Evolutionary conservation across 2,329 filamentous ascomycete species (phyloP), one percentile per base, ranked within the genome.

Genomic region (Bipolaris bicolor): DNA sequence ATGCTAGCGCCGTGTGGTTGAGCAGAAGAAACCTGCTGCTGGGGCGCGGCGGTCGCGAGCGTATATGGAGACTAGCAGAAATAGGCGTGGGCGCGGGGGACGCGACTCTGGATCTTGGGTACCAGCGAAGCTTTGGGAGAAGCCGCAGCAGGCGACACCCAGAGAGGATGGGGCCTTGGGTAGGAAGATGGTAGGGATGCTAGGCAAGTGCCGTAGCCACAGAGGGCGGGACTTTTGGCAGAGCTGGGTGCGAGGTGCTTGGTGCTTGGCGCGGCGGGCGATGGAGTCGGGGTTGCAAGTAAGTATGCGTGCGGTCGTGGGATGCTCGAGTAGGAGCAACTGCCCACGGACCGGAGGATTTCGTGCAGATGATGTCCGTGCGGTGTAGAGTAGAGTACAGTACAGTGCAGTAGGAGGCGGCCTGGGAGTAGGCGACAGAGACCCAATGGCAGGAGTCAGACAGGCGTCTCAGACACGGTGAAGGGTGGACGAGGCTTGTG

Each of bases 351-450:
- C 65, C 72, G 79, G 79, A 79, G 76, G 78, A 80, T 81, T 77
- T 74, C 76, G 78, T 82, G 80, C 81, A 82, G 80, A 82, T 82
- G 80, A 82, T 82, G 78, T 79, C 73, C 70, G 64, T 65, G 64
- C 55, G 59, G 63, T 57, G 62, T 55, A 29, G 7, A 26, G 24
- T 7, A 7, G 1, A 24, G 22, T 24, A 24, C 4, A 5, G 22
- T 24, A 24, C 3, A 29, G 22, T 24, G 5, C 3, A 29, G 26
- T 10, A 10, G 9, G 26, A 29, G 26, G 10, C 5, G 26, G 2
- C 24, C 6, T 26, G 24, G 24, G 24, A 29, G 26, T 29, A 58
- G 45, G 60, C 52, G 62, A 54, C 59, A 54, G 63, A 58, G 48
- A 65, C 52, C 74, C 71, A 77, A 74, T 77, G 72, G 63, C 68